These are phyloP conservation scores for Boletus speciosus DNA, from an alignment of 768 basidiomycete species.

Conservation along the genomic window DNA sequence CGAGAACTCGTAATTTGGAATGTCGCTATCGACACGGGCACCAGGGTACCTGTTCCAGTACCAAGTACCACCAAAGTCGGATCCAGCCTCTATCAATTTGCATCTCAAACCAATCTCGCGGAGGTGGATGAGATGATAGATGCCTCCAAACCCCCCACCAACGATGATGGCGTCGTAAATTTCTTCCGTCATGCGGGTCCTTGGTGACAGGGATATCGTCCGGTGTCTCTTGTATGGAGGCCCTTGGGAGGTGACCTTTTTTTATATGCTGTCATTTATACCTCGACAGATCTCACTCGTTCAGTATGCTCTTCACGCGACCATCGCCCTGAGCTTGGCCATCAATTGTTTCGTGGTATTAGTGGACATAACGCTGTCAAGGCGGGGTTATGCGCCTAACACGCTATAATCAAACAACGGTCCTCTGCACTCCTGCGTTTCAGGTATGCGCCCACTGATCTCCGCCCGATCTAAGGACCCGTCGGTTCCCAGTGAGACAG, in stretches of 20 bases:
- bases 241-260: not conserved
- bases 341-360: not conserved
- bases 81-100: conserved; percentile 7
- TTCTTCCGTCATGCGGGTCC: not conserved
- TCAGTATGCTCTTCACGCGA: no score
- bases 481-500: not conserved
- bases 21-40: conserved; percentile 7
- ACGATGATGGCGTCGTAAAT: conserved; percentile 7
- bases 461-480: not conserved
- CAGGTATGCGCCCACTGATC: not conserved
- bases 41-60: conserved; percentile 17
- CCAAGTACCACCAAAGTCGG: conserved; percentile 14
- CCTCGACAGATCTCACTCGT: not conserved
- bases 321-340: no score
- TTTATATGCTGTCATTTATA: not conserved
- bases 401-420: not conserved
- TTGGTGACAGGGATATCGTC: not conserved
- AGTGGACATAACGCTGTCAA: not conserved
- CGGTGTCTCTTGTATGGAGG: not conserved
- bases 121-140: conserved; percentile 7
- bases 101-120: conserved; percentile 2
- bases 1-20: conserved; percentile 10
- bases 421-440: not conserved
- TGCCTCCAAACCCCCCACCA: conserved; percentile 4
- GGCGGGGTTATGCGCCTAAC: not conserved